These are phyloP conservation scores for Leccinum pellstonianum DNA, from an alignment of 768 basidiomycete genomes.

Conservation along the genomic window DNA sequence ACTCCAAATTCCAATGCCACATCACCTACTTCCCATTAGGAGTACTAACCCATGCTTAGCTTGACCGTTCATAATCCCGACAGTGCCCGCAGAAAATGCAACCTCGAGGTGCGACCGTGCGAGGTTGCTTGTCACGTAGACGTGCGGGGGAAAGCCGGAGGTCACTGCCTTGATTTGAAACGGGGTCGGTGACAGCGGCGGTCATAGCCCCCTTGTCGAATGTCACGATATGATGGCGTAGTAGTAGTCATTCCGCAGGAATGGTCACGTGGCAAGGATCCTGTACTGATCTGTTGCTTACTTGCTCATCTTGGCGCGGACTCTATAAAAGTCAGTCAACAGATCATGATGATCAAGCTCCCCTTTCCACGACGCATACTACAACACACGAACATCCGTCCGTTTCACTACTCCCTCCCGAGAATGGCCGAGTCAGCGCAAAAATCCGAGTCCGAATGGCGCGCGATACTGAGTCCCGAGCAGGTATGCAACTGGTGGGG, in stretches of 20 bases:
- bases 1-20: too few species aligned
- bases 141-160: not conserved
- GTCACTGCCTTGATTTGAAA: not conserved
- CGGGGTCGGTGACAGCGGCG: not conserved
- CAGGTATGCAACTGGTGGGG: slow-evolving; percentile 50
- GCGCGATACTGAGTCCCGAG: slow-evolving; percentile 72
- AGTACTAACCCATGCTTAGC: too few species aligned
- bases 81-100: not conserved
- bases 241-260: too few species aligned
- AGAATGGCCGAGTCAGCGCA: slow-evolving; percentile 23
- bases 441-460: slow-evolving; percentile 81
- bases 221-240: not conserved
- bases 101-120: not conserved
- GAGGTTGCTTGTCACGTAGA: not conserved
- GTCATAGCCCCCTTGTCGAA: too few species aligned
- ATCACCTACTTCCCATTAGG: too few species aligned
- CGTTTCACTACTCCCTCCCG: slow-evolving; percentile 2
- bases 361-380: not conserved
- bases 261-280: too few species aligned
- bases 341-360: not conserved
- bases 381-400: not conserved
- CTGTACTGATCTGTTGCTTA: too few species aligned
- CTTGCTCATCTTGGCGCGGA: not conserved
- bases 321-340: not conserved
- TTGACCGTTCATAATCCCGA: not conserved